Base-by-base conservation (phyloP, 2,329 filamentous ascomycete species). In the Ascosphaera apis region DNA sequence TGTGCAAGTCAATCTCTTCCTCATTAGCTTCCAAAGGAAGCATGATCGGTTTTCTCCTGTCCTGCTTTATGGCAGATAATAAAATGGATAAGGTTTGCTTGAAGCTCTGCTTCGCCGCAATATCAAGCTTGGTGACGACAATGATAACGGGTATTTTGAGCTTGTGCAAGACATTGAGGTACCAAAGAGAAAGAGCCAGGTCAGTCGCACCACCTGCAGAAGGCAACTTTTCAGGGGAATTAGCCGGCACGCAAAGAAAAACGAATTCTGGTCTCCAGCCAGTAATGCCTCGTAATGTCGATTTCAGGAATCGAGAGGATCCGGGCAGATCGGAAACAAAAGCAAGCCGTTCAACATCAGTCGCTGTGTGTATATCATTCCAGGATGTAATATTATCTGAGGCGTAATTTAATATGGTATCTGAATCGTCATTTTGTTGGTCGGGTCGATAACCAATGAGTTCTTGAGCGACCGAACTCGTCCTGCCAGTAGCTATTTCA, bases 251-350 rank as follows among this genome's bases (percentile, higher is more conserved):
- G 45, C 91, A 93, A 2, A 95, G 64, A 15, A 92, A 54, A 1
- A 80, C 83, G 76, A 88, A 98, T 51, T 95, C 83, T 6, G 88
- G 88, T 27, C 80, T 79, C 84, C 88, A 95, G 33, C 84, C 88
- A 42, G 98, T 67, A n/a, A 98, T 62, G 0, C 84, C 83, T 40
- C 86, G 71, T 36, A 95, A 63, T 2, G 82, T 86, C 4, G 86
- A 95, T 38, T 88, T 74, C 34, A 83, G 70, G 53, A 88, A 98
- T 32, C 83, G 72, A 27, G 84, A 76, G 43, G 91, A 80, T 0
- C 88, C 88, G 12, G 86, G 86, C 33, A 86, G 91, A 54, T 98
- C 88, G 1, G 83, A 81, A 4, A 95, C 62, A 44, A 93, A 84
- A 3, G 88, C 81, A 3, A 98, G 57, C 15, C 84, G 73, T 2